Evolutionary conservation across 129 eudicot genomes (phyloP).

Genomic region (Rutidosis leptorrhynchoides): DNA sequence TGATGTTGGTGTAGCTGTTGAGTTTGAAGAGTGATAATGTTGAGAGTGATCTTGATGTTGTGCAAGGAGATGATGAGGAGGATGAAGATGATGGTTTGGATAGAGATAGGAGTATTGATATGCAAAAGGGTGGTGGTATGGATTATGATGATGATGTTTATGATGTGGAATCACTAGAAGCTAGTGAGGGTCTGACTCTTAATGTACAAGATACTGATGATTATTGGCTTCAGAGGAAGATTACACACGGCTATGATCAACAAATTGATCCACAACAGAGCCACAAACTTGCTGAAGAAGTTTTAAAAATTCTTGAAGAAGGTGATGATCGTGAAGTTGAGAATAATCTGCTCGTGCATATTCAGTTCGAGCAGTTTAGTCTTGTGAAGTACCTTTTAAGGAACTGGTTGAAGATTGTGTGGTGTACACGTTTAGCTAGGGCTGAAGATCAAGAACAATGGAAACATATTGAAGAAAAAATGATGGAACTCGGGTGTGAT

Average conservation of each 20-base stretch:
- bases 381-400: constrained; percentile 68
- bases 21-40: constrained; percentile 94
- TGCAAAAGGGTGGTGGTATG: constrained; percentile 92
- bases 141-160: constrained; percentile 96
- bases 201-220: constrained; percentile 95
- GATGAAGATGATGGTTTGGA: constrained; percentile 77
- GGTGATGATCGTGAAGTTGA: constrained; percentile 90
- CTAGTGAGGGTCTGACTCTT: constrained; percentile 72
- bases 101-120: constrained; percentile 50
- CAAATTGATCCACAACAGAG: no score
- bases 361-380: constrained; percentile 73
- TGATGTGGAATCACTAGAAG: constrained; percentile 55
- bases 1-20: constrained; percentile 91
- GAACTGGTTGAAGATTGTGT: constrained; percentile 75
- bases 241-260: constrained; percentile 81
- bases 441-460: constrained; percentile 87
- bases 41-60: constrained; percentile 75
- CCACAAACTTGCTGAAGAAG: no score
- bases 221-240: constrained; percentile 96
- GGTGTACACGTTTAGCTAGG: constrained; percentile 90
- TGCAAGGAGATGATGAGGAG: no score
- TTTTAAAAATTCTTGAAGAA: constrained; percentile 80
- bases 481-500: constrained; percentile 59
- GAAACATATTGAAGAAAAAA: constrained; percentile 76
- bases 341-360: constrained; percentile 63